phyloP scores from a whole-genome alignment of 1,284 basidiomycete species.

The Salmacisia buchloeana region DNA sequence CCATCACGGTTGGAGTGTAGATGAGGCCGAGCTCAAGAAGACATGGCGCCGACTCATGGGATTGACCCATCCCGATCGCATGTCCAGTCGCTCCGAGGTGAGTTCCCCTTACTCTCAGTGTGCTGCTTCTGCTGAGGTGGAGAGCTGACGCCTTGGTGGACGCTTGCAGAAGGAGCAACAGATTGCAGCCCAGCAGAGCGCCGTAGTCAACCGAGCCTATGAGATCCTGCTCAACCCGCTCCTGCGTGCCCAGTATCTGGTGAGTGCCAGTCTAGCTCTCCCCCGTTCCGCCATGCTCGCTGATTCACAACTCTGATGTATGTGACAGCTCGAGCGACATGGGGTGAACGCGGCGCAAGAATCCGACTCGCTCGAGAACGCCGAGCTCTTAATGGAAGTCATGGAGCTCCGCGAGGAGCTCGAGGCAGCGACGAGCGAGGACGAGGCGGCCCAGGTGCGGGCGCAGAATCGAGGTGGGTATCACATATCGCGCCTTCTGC shows the following conservation, averaged over 20 bases:
- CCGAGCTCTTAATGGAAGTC: constrained; percentile 45
- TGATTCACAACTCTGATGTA: background rate
- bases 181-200: constrained; percentile 40
- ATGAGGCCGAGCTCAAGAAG: constrained; percentile 29
- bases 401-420: constrained; percentile 44
- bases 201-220: constrained; percentile 46
- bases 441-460: constrained; percentile 33
- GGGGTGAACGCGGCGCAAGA: constrained; percentile 24
- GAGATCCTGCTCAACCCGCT: constrained; percentile 44
- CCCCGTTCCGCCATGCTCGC: background rate
- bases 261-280: constrained; percentile 4
- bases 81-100: constrained; percentile 29
- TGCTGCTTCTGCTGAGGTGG: background rate
- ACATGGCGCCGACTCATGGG: constrained; percentile 42
- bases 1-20: constrained; percentile 35
- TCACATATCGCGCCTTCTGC: background rate
- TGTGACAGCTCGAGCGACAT: constrained; percentile 23
- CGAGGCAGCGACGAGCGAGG: constrained; percentile 32
- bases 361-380: constrained; percentile 37
- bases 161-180: constrained; percentile 29
- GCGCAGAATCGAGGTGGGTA: constrained; percentile 22
- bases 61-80: constrained; percentile 43
- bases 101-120: background rate
- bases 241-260: constrained; percentile 34
- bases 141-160: background rate